Base-by-base conservation (phyloP, 2,329 filamentous ascomycete genomes). In the Raffaelea albimanens region DNA sequence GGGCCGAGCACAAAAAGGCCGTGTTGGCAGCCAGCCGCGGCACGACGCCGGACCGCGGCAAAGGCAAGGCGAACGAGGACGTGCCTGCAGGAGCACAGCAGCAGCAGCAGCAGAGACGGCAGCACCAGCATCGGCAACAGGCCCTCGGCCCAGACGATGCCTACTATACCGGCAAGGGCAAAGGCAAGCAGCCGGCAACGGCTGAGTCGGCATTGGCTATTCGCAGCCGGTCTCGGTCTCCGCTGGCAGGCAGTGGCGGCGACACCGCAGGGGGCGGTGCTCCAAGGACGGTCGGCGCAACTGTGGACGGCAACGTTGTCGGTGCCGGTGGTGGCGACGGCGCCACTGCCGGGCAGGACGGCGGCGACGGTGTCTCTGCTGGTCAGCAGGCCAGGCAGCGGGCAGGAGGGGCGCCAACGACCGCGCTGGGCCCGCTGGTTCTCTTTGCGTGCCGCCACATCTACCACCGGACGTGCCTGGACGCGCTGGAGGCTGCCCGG, bases 391-490 rank as follows among this genome's bases (percentile, higher is more conserved):
- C n/a, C n/a, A n/a, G n/a, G n/a, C n/a, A n/a, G n/a, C n/a, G n/a
- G n/a, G n/a, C n/a, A n/a, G n/a, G n/a, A n/a, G n/a, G n/a, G n/a
- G n/a, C n/a, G n/a, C n/a, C n/a, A n/a, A n/a, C 42, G 36, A 47
- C 40, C 62, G 66, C 74, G n/a, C 70, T 83, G 18, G 83, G 80
- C 9, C 73, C 80, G 40, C 61, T 87, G 45, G 78, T 86, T 10
- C 75, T 87, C 43, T 66, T 87, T 56, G 82, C 82, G 20, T 87
- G 83, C 60, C 72, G 82, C 47, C 83, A 87, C 61, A 77, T 85
- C 18, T 85, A 83, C 57, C 83, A 87, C 65, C 73, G 80, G 59
- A 70, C 67, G 22, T 89, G 83, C 59, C 67, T 86, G 36, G 85
- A 91, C 59, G 73, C 78, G 50, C 62, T 83, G 54, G 77, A 79